A percentile compares a stretch with the other conserved stretches of the same genome.
These are phyloP conservation scores for Rosa hybrid DNA, from an alignment of 331 rosid genomes.

Conservation along the genomic window DNA sequence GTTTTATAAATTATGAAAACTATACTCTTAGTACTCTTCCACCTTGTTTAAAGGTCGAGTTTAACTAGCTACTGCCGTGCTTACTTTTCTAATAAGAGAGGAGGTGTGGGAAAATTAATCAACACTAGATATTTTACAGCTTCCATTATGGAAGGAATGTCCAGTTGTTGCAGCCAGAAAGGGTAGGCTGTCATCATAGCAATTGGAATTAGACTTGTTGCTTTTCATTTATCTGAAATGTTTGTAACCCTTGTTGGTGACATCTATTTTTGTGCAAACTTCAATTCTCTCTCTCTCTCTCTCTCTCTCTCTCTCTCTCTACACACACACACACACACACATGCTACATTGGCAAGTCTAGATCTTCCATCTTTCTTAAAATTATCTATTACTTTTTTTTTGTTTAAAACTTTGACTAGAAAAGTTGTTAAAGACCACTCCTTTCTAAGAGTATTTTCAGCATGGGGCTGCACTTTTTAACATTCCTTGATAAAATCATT, in stretches of 20 bases:
- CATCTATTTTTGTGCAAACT: not conserved
- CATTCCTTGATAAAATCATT: not conserved
- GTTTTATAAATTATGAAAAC: too few relatives aligned
- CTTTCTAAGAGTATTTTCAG: not conserved
- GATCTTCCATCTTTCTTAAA: not conserved
- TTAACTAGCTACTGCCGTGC: too few relatives aligned
- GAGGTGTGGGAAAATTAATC: not conserved
- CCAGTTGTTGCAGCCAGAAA: not conserved
- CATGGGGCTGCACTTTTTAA: not conserved
- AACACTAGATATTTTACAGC: not conserved
- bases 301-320: too few relatives aligned
- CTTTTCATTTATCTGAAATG: not conserved
- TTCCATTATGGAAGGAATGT: not conserved
- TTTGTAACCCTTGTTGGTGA: not conserved
- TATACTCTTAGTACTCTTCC: too few relatives aligned
- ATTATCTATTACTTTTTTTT: not conserved
- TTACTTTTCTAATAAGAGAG: too few relatives aligned
- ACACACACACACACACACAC: too few relatives aligned
- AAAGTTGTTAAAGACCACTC: not conserved
- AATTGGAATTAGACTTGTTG: not conserved
- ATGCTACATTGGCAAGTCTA: not conserved
- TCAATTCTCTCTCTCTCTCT: too few relatives aligned
- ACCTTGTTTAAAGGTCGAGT: too few relatives aligned
- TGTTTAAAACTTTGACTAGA: not conserved
- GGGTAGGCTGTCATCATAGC: too few relatives aligned